Base-by-base conservation (phyloP, 176 grass and related monocot genomes). In the Avena insularis region DNA sequence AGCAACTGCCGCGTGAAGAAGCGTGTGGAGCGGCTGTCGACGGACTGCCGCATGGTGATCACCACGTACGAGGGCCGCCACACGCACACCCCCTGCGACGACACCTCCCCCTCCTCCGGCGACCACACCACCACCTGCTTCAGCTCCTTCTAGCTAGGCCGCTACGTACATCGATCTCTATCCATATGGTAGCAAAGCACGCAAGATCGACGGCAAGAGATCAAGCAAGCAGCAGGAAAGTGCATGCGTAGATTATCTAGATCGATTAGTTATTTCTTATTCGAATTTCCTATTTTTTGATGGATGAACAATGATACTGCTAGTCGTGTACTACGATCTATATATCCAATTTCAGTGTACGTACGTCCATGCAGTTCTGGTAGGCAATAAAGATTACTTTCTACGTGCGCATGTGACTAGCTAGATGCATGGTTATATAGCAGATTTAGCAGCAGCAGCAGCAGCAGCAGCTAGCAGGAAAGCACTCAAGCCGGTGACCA, bases 1-100 rank as follows among this genome's bases (percentile, higher is more conserved):
- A 94, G 84, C 86, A 98, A 92, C 78, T 98, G 96, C 90, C 93
- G 96, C 16, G 96, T 98, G 87, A 98, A 98, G 91, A 98, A 98
- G 57, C 88, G 96, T 23, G 96, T 98, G 21, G 96, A 98, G 74
- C 86, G 96, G 62, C 86, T 98, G 82, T 98, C 96, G 21, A 94
- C 91, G 58, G 96, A 98, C 84, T 94, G 93, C 79, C 91, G 91
- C 54, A 98, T 98, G 96, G 96, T 98, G 73, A 98, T 98, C 84
- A 98, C 96, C 27, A 98, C 96, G 13, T 98, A 98, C 64, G 96
- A 98, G 78, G 96, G 96, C 51, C 90, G 96, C 31, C 96, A 98
- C 84, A 98, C 93, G 71, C 96, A 98, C 87, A 82, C 91, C 59
- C 96, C 96, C 48, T 93, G 88, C 78, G 95, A 95, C 31, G 91